phyloP scores from a whole-genome alignment of 1,284 basidiomycete species.

The Rhizoctonia solani region DNA sequence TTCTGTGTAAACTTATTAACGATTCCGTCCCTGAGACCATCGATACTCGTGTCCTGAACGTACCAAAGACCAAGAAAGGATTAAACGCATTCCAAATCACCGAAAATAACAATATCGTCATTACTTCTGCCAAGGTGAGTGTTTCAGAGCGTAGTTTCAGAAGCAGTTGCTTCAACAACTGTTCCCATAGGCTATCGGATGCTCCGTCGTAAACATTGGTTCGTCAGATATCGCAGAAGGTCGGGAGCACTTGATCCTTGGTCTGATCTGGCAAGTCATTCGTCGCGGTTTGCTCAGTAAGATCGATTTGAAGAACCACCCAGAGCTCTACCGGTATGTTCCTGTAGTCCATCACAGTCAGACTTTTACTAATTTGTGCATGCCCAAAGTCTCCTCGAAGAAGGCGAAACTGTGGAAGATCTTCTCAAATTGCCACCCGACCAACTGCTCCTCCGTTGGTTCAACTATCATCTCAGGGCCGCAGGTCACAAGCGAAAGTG shows the following conservation, averaged over 20 bases:
- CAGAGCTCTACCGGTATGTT: conserved; percentile 80
- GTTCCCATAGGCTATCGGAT: conserved; percentile 74
- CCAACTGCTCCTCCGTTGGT: conserved; percentile 96
- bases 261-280: conserved; percentile 99
- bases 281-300: conserved; percentile 90
- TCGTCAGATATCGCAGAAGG: conserved; percentile 92
- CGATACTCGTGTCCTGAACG: conserved; percentile 97
- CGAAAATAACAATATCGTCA: conserved; percentile 99
- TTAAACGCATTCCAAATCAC: conserved; percentile 98
- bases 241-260: conserved; percentile 95
- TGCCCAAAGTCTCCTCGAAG: conserved; percentile 69
- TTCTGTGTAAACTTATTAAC: conserved; percentile 98
- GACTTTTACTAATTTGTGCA: neutral
- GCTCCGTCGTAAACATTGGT: conserved; percentile 98
- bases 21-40: conserved; percentile 99
- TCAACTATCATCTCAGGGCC: conserved; percentile 97
- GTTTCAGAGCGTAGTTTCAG: neutral
- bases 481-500: conserved; percentile 88
- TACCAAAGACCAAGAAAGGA: conserved; percentile 71
- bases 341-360: neutral
- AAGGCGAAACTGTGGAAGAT: conserved; percentile 96
- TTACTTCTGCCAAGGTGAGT: conserved; percentile 81
- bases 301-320: conserved; percentile 98
- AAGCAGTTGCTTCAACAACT: neutral
- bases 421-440: conserved; percentile 92